Evolutionary conservation across 768 basidiomycete genomes (phyloP).

Genomic region (Lanmaoa rubissima): DNA sequence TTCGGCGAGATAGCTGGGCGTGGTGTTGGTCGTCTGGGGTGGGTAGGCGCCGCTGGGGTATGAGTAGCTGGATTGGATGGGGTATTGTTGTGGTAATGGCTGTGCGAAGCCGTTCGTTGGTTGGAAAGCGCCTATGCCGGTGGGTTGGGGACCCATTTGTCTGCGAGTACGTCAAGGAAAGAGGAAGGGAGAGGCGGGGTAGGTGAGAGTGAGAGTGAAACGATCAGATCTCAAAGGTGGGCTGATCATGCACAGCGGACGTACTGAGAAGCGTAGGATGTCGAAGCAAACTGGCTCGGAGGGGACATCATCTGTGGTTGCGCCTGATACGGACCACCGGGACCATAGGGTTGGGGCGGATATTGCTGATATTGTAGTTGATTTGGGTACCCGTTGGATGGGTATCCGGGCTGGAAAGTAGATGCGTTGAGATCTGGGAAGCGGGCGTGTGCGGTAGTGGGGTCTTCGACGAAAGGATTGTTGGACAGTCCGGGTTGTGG

Average conservation of each 20-base stretch:
- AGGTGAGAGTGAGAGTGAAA: no score
- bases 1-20: slow-evolving; percentile 34
- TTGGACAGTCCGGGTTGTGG: slow-evolving; percentile 41
- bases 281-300: slow-evolving; percentile 23
- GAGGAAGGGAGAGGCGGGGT: background rate
- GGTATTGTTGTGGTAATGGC: slow-evolving; percentile 41
- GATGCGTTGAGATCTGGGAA: slow-evolving; percentile 60
- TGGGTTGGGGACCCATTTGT: slow-evolving; percentile 32
- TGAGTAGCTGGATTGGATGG: slow-evolving; percentile 16
- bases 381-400: slow-evolving; percentile 23
- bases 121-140: slow-evolving; percentile 39
- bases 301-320: slow-evolving; percentile 19
- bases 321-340: slow-evolving; percentile 9
- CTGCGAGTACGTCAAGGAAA: slow-evolving; percentile 9
- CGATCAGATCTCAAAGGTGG: slow-evolving; percentile 1
- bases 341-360: slow-evolving; percentile 18
- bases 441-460: slow-evolving; percentile 47
- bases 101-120: slow-evolving; percentile 51
- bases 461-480: slow-evolving; percentile 67
- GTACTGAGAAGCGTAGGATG: slow-evolving; percentile 26
- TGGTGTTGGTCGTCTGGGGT: slow-evolving; percentile 13
- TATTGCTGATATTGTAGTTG: slow-evolving; percentile 36
- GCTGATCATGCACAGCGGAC: background rate
- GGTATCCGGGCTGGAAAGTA: slow-evolving; percentile 15
- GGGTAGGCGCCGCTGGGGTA: slow-evolving; percentile 32